A percentile compares a stretch with the other conserved stretches of the same genome.
phyloP scores from a whole-genome alignment of 148 eudicot species.

The Mesembryanthemum crystallinum region DNA sequence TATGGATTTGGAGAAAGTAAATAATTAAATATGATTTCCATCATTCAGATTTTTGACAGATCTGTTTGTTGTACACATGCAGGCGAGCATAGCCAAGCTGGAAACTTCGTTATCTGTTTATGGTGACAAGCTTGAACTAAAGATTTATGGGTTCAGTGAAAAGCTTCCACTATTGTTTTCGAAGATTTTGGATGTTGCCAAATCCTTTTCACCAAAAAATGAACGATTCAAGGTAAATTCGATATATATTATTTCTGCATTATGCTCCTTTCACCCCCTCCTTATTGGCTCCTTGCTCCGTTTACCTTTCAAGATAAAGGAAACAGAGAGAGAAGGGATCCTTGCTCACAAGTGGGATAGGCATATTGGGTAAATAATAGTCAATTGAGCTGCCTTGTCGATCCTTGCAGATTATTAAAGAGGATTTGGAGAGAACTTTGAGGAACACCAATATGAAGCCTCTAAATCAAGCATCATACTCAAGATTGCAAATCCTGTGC shows the following conservation, averaged over 20 bases:
- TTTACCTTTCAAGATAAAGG: no score
- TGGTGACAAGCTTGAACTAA: conserved; percentile 84
- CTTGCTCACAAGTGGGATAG: background rate
- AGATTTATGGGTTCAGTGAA: conserved; percentile 90
- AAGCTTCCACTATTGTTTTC: conserved; percentile 79
- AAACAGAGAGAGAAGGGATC: background rate
- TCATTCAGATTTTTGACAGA: conserved; percentile 10
- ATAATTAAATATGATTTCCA: background rate
- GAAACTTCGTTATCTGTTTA: conserved; percentile 82
- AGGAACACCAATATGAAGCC: conserved; percentile 96
- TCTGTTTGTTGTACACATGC: conserved; percentile 25
- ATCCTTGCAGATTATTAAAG: conserved; percentile 74
- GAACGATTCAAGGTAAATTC: conserved; percentile 78
- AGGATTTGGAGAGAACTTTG: conserved; percentile 74
- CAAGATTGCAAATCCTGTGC: conserved; percentile 81
- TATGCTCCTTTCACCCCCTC: background rate
- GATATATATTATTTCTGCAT: conserved; percentile 6
- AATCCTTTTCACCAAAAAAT: conserved; percentile 65
- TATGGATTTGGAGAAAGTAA: no score
- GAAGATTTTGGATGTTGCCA: conserved; percentile 64
- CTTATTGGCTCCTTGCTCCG: no score
- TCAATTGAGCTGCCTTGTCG: conserved; percentile 9
- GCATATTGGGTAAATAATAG: background rate
- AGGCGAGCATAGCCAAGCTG: conserved; percentile 94
- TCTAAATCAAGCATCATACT: conserved; percentile 75